phyloP scores from a whole-genome alignment of 192 early-diverging fungal species.

The Powellomyces hirtus region DNA sequence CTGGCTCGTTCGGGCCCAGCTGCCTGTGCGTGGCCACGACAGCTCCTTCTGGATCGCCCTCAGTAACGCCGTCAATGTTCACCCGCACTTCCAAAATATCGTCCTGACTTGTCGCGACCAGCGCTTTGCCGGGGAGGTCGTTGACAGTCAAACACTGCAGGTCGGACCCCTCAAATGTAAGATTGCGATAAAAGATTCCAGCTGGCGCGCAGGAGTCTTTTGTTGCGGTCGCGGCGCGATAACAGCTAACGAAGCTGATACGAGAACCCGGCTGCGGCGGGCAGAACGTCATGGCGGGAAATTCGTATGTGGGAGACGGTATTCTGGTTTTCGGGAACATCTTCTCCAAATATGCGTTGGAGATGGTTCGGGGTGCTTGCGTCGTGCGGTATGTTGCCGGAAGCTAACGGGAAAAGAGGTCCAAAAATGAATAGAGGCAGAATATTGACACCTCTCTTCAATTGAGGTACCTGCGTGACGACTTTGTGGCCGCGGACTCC shows the following conservation, averaged over 20 bases:
- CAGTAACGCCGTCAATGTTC: conserved; percentile 18
- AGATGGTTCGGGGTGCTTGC: conserved; percentile 30
- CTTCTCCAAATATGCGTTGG: conserved; percentile 33
- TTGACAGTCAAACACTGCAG: conserved; percentile 41
- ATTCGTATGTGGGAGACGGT: conserved; percentile 44
- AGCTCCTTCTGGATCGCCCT: conserved; percentile 22
- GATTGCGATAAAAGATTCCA: conserved; percentile 9
- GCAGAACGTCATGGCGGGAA: conserved; percentile 47
- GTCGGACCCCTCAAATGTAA: conserved; percentile 22
- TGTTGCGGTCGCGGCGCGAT: conserved; percentile 12
- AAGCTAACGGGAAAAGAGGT: conserved; percentile 22
- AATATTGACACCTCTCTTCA: not conserved
- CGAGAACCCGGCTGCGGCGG: conserved; percentile 20
- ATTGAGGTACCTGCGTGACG: conserved; percentile 38
- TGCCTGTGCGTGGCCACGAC: conserved; percentile 33
- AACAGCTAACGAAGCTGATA: conserved; percentile 21
- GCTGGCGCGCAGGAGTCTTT: conserved; percentile 13
- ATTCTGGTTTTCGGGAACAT: conserved; percentile 38
- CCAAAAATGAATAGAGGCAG: not conserved
- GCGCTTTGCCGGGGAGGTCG: conserved; percentile 17
- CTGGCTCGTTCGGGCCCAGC: not conserved
- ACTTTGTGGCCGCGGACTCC: conserved; percentile 44
- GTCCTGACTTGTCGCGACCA: conserved; percentile 27
- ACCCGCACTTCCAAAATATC: conserved; percentile 28
- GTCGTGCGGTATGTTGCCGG: conserved; percentile 48